phyloP scores from a whole-genome alignment of 192 early-diverging fungal species.

The Entomortierella beljakovae region DNA sequence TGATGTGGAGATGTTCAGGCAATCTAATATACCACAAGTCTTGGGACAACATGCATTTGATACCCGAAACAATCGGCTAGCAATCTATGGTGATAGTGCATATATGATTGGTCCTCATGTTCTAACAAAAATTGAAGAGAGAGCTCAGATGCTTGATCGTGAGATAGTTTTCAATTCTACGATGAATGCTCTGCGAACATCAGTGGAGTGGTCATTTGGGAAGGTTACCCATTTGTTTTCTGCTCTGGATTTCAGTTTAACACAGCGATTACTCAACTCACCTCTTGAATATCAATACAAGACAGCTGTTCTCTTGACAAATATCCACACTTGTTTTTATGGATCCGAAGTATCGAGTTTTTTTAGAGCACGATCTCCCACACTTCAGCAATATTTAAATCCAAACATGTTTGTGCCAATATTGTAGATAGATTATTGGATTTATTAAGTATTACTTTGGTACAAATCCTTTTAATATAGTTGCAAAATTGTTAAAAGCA shows the following conservation, averaged over 20 bases:
- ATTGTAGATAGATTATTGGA: no score
- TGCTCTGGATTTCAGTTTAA: neutral
- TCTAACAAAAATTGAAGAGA: neutral
- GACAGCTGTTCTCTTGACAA: neutral
- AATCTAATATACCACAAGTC: neutral
- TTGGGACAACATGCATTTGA: neutral
- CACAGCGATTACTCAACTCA: neutral
- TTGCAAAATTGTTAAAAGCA: neutral
- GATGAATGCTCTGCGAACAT: neutral
- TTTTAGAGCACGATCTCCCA: neutral
- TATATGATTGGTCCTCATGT: neutral
- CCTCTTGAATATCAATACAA: neutral
- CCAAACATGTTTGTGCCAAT: neutral
- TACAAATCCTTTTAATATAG: neutral
- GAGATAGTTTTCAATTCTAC: neutral
- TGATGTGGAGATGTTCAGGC: neutral
- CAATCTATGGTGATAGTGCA: neutral
- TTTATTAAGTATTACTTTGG: neutral
- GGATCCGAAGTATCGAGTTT: neutral
- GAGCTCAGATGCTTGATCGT: neutral
- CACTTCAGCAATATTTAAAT: neutral
- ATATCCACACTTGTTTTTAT: neutral
- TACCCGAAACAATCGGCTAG: neutral
- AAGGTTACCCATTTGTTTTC: neutral
- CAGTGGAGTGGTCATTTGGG: conserved; percentile 2